Percentiles rank a stretch among this genome's conserved stretches.
phyloP scores from a whole-genome alignment of 495 filamentous ascomycete species.

The Aspergillus egyptiacus region DNA sequence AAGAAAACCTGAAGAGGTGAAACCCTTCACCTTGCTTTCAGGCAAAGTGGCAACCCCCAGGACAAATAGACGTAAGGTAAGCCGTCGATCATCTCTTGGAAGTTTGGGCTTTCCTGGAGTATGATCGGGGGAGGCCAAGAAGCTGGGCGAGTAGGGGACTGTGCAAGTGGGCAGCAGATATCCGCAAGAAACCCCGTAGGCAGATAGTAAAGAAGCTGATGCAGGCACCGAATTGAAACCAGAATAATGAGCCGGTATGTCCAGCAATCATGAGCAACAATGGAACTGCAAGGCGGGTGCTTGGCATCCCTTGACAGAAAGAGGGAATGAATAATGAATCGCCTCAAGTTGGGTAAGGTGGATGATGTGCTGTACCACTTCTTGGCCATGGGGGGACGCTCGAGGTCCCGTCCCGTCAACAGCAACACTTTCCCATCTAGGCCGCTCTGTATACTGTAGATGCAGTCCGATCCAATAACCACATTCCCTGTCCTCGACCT shows the following conservation, averaged over 20 bases:
- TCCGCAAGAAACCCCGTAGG: too few relatives aligned
- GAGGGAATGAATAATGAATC: neutral
- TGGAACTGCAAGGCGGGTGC: slow-evolving; percentile 5
- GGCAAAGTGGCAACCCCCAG: too few relatives aligned
- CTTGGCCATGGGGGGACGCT: too few relatives aligned
- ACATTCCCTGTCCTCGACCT: too few relatives aligned
- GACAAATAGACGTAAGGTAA: neutral
- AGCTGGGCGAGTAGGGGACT: neutral
- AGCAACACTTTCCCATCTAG: too few relatives aligned
- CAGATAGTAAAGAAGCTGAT: too few relatives aligned
- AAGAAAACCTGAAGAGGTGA: neutral
- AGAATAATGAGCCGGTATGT: slow-evolving; percentile 1
- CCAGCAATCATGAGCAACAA: slow-evolving; percentile 15
- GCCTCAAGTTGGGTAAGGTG: too few relatives aligned
- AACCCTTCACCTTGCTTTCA: too few relatives aligned
- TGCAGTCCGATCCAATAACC: slow-evolving; percentile 1
- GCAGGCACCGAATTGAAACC: neutral
- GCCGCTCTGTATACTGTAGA: neutral
- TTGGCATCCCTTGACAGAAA: slow-evolving; percentile 10
- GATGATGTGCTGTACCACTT: too few relatives aligned
- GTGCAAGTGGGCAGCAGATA: too few relatives aligned
- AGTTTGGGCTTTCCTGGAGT: neutral
- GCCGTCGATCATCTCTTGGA: neutral
- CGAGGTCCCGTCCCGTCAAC: too few relatives aligned
- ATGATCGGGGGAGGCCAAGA: neutral